Evolutionary conservation across 441 rosid species (phyloP).

Genomic region (Cnidoscolus chayamansa): DNA sequence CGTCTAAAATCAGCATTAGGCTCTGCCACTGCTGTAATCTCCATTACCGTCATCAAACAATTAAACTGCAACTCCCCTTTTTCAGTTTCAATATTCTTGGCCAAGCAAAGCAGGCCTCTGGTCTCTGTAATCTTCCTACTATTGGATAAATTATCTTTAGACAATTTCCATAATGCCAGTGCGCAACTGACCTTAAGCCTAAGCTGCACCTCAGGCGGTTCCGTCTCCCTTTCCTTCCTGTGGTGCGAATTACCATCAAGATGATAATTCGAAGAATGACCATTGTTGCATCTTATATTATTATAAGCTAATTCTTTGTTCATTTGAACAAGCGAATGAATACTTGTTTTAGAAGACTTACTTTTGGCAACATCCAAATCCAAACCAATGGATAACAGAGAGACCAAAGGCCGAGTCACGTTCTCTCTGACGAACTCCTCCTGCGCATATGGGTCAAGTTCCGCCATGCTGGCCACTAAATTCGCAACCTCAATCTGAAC

Average conservation of each 20-base stretch:
- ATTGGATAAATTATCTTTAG: constrained; percentile 31
- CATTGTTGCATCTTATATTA: constrained; percentile 8
- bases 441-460: constrained; percentile 33
- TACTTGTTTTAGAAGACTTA: constrained; percentile 31
- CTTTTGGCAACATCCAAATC: constrained; percentile 29
- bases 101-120: constrained; percentile 54
- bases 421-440: constrained; percentile 47
- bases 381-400: constrained; percentile 39
- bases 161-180: constrained; percentile 45
- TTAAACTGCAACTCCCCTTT: constrained; percentile 45
- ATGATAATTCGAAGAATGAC: neutral
- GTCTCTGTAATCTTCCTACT: constrained; percentile 53
- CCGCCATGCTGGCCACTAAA: constrained; percentile 51
- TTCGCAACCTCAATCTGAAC: constrained; percentile 45
- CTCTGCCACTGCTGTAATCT: constrained; percentile 51
- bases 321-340: constrained; percentile 50
- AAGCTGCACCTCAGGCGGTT: constrained; percentile 34
- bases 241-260: constrained; percentile 28
- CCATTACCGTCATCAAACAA: constrained; percentile 48
- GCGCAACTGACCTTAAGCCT: constrained; percentile 45
- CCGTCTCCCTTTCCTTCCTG: constrained; percentile 45
- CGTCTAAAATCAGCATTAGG: constrained; percentile 46
- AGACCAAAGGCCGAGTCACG: constrained; percentile 45
- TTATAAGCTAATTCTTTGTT: constrained; percentile 35
- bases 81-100: constrained; percentile 42